phyloP scores from a whole-genome alignment of 352 stramenopile species.

The Thraustotheca clavata region DNA sequence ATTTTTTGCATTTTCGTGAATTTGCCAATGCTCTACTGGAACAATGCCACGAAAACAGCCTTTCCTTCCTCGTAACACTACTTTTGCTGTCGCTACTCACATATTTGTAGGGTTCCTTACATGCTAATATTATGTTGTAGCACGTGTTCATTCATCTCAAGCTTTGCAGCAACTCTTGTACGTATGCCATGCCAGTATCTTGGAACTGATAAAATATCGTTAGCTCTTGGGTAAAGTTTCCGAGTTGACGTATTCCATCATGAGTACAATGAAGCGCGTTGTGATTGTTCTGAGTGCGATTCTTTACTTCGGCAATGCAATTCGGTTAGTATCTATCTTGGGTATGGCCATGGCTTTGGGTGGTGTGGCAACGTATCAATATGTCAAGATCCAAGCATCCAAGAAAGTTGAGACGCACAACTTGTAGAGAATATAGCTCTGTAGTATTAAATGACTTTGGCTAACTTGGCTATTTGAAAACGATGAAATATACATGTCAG shows the following conservation, averaged over 20 bases:
- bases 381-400: constrained; percentile 49
- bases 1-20: constrained; percentile 82
- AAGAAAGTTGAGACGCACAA: constrained; percentile 6
- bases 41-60: constrained; percentile 17
- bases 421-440: background rate
- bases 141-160: constrained; percentile 16
- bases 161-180: constrained; percentile 16
- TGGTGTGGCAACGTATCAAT: constrained; percentile 67
- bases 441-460: constrained; percentile 28
- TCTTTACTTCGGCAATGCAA: constrained; percentile 76
- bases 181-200: background rate
- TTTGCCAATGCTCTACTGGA: constrained; percentile 58
- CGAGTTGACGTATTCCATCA: constrained; percentile 85
- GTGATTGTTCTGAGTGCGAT: constrained; percentile 81
- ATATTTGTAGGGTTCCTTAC: constrained; percentile 8
- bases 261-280: constrained; percentile 85
- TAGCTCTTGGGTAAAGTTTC: constrained; percentile 79
- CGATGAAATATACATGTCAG: constrained; percentile 7
- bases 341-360: constrained; percentile 66
- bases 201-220: constrained; percentile 24
- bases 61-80: constrained; percentile 27
- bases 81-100: background rate
- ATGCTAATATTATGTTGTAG: constrained; percentile 11
- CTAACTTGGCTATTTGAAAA: constrained; percentile 7
- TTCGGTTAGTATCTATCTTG: constrained; percentile 53